These are phyloP conservation scores for Rhododendron henanense DNA, from an alignment of 148 eudicot genomes.

Conservation along the genomic window DNA sequence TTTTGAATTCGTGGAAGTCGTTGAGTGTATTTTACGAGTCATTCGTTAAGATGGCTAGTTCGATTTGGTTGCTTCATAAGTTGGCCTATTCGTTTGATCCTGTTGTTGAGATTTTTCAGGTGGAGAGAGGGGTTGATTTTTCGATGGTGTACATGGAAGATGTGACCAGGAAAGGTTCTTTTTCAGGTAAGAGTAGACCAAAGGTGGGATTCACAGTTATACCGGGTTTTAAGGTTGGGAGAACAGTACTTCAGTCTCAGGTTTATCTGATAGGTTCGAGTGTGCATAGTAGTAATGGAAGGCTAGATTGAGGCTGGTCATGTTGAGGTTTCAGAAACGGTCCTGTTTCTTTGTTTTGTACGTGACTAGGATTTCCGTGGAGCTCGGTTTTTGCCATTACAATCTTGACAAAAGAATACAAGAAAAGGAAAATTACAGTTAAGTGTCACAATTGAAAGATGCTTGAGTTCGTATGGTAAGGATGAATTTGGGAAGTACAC, in stretches of 20 bases:
- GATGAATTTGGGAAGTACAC: background rate
- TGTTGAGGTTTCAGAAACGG: background rate
- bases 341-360: background rate
- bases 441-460: background rate
- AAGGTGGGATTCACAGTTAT: conserved; percentile 86
- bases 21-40: conserved; percentile 65
- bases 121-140: conserved; percentile 70
- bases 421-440: background rate
- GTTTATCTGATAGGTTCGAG: conserved; percentile 58
- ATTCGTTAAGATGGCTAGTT: conserved; percentile 82
- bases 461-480: conserved; percentile 2
- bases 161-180: conserved; percentile 43
- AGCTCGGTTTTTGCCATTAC: background rate
- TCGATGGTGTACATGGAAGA: conserved; percentile 92
- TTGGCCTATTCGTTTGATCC: conserved; percentile 74
- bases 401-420: background rate
- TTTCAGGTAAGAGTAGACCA: conserved; percentile 41
- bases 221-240: conserved; percentile 79
- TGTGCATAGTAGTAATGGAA: conserved; percentile 16
- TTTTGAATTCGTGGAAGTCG: conserved; percentile 78
- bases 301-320: background rate
- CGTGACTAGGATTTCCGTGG: background rate
- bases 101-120: conserved; percentile 67
- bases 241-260: conserved; percentile 77
- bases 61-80: conserved; percentile 86